Percentiles rank a stretch among this genome's conserved stretches.
Conservation (phyloP, 768 basidiomycete genomes). For the Mycena alexandri region DNA sequence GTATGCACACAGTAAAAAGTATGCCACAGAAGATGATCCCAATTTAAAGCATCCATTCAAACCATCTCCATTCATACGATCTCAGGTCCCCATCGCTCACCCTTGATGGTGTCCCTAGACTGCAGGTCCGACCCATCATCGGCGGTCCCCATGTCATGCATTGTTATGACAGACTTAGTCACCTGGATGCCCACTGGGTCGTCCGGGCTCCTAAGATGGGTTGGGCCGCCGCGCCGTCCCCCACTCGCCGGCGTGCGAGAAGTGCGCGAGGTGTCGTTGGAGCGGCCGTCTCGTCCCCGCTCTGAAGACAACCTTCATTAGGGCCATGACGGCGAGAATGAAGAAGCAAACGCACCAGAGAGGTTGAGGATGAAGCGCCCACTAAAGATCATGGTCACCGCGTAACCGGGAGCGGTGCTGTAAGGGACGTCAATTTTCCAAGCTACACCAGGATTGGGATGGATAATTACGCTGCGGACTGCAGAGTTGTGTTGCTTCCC, state of each 20-base stretch:
- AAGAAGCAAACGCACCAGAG: slow-evolving; percentile 23
- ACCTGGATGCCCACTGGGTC: slow-evolving; percentile 16
- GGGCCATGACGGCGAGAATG: background rate
- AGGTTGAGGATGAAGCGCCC: slow-evolving; percentile 33
- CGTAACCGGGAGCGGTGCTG: slow-evolving; percentile 17
- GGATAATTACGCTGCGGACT: slow-evolving; percentile 18
- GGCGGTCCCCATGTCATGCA: slow-evolving; percentile 20
- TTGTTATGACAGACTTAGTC: slow-evolving; percentile 24
- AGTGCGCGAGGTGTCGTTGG: slow-evolving; percentile 20
- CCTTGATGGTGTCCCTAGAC: too few relatives aligned
- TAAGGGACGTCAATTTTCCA: background rate
- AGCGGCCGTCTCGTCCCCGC: slow-evolving; percentile 22
- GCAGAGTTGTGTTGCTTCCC: slow-evolving; percentile 10
- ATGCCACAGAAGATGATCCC: too few relatives aligned
- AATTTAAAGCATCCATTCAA: too few relatives aligned
- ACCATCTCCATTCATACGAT: too few relatives aligned
- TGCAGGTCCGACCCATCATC: too few relatives aligned
- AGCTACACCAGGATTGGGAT: background rate
- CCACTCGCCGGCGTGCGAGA: slow-evolving; percentile 12
- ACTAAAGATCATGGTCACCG: slow-evolving; percentile 33
- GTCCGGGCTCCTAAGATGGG: background rate
- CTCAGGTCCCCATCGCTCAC: too few relatives aligned
- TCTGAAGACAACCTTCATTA: background rate
- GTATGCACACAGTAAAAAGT: too few relatives aligned
- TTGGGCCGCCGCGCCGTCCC: too few relatives aligned